Evolutionary conservation across 2,329 filamentous ascomycete genomes (phyloP).

Genomic region (Tolypocladium cylindrosporum): DNA sequence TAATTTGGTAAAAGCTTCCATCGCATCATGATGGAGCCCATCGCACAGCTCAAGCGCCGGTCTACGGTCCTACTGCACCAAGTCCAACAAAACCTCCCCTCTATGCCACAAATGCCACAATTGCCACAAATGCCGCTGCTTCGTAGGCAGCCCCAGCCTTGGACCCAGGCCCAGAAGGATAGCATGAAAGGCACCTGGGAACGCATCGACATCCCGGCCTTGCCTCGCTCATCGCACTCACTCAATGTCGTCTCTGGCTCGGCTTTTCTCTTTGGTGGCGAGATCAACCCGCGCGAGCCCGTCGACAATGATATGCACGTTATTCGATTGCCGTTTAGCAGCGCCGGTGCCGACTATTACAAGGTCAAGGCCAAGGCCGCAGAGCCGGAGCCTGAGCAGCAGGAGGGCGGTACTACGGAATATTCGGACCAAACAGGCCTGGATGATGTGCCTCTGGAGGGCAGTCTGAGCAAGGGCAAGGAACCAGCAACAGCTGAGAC

Average conservation of each 20-base stretch:
- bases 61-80: slow-evolving; percentile 42
- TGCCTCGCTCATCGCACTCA: slow-evolving; percentile 67
- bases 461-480: slow-evolving; percentile 28
- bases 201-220: slow-evolving; percentile 40
- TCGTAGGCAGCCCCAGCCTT: slow-evolving; percentile 2
- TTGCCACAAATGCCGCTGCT: slow-evolving; percentile 2
- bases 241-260: slow-evolving; percentile 47
- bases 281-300: slow-evolving; percentile 54
- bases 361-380: slow-evolving; percentile 39
- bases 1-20: not conserved
- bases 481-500: slow-evolving; percentile 16
- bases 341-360: slow-evolving; percentile 49
- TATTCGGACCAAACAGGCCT: slow-evolving; percentile 23
- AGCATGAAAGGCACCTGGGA: slow-evolving; percentile 50
- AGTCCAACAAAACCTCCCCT: slow-evolving; percentile 34
- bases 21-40: slow-evolving; percentile 36
- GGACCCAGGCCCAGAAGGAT: slow-evolving; percentile 12
- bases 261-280: slow-evolving; percentile 68
- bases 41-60: slow-evolving; percentile 43
- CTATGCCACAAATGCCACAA: slow-evolving; percentile 17
- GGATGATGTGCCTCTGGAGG: slow-evolving; percentile 30
- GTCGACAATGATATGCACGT: slow-evolving; percentile 65
- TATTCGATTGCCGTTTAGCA: slow-evolving; percentile 49
- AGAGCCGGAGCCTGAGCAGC: slow-evolving; percentile 15
- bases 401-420: slow-evolving; percentile 5